phyloP scores from a whole-genome alignment of 2,329 filamentous ascomycete genomes.

The Aureobasidium sp. region DNA sequence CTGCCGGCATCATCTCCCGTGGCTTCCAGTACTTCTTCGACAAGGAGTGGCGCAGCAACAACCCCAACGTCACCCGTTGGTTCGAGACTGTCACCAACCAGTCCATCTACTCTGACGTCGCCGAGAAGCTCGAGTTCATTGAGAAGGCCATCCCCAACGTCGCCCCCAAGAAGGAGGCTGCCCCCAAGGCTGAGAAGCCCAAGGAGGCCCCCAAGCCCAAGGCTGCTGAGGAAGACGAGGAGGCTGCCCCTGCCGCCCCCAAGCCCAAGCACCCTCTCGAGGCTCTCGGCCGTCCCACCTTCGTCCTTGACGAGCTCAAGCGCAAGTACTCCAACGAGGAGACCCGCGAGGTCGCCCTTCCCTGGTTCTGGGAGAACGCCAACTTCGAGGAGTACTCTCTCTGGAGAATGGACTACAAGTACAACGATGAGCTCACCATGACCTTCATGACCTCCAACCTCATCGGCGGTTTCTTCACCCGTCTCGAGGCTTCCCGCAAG shows the following conservation, averaged over 20 bases:
- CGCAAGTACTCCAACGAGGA: conserved; percentile 97
- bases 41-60: conserved; percentile 73
- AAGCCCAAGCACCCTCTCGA: conserved; percentile 98
- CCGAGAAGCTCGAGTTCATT: conserved; percentile 67
- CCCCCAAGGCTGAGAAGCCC: conserved; percentile 56
- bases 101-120: conserved; percentile 77
- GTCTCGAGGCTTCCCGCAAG: conserved; percentile 96
- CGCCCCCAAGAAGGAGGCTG: conserved; percentile 62
- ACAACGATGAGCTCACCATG: conserved; percentile 94
- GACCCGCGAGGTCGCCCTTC: conserved; percentile 70
- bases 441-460: conserved; percentile 99
- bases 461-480: conserved; percentile 94
- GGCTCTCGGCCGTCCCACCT: conserved; percentile 67
- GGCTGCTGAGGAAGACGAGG: conserved; percentile 54
- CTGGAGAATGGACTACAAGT: conserved; percentile 96
- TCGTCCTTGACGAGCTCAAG: conserved; percentile 96
- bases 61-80: conserved; percentile 89
- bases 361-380: conserved; percentile 97
- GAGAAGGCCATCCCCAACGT: conserved; percentile 70
- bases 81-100: conserved; percentile 91
- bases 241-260: conserved; percentile 55
- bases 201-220: conserved; percentile 45
- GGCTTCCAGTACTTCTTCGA: conserved; percentile 94
- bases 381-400: conserved; percentile 93
- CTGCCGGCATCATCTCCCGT: conserved; percentile 67